Evolutionary conservation across 2,329 filamentous ascomycete genomes (phyloP).

Genomic region (Fusarium goolgardi): DNA sequence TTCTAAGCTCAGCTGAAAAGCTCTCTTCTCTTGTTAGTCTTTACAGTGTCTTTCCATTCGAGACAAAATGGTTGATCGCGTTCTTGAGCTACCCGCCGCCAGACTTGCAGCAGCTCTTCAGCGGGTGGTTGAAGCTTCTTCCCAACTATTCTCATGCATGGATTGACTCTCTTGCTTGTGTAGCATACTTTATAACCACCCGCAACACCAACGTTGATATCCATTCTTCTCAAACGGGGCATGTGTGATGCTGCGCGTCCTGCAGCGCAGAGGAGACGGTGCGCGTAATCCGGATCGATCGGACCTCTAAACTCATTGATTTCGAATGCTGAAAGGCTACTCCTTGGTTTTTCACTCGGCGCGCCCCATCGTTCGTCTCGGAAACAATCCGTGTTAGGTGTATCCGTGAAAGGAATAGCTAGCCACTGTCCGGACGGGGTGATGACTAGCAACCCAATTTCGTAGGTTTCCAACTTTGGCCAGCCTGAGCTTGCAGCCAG

Average conservation of each 20-base stretch:
- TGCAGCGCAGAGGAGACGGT: neutral
- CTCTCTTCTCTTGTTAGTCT: conserved; percentile 1
- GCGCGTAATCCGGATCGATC: conserved; percentile 8
- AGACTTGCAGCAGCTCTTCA: conserved; percentile 2
- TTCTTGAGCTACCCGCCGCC: conserved; percentile 9
- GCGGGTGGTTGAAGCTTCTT: conserved; percentile 4
- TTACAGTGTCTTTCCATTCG: conserved; percentile 9
- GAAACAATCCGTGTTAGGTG: conserved; percentile 8
- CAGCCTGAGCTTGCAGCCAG: neutral
- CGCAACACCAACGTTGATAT: neutral
- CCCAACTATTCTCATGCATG: conserved; percentile 11
- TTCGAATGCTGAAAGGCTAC: neutral
- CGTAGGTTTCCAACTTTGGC: conserved; percentile 11
- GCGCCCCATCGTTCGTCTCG: conserved; percentile 8
- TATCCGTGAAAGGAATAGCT: neutral
- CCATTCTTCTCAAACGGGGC: neutral
- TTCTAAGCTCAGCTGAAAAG: neutral
- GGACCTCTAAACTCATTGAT: conserved; percentile 23
- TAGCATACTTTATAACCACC: conserved; percentile 5
- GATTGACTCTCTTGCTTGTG: neutral
- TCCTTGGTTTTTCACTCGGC: neutral
- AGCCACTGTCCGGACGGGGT: conserved; percentile 18
- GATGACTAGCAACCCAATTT: conserved; percentile 8
- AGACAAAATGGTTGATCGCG: conserved; percentile 8
- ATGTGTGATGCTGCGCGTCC: conserved; percentile 8